Percentiles rank a stretch among this genome's conserved stretches.
Evolutionary conservation across 768 basidiomycete genomes (phyloP).

Genomic region (Tephrocybe sp.): DNA sequence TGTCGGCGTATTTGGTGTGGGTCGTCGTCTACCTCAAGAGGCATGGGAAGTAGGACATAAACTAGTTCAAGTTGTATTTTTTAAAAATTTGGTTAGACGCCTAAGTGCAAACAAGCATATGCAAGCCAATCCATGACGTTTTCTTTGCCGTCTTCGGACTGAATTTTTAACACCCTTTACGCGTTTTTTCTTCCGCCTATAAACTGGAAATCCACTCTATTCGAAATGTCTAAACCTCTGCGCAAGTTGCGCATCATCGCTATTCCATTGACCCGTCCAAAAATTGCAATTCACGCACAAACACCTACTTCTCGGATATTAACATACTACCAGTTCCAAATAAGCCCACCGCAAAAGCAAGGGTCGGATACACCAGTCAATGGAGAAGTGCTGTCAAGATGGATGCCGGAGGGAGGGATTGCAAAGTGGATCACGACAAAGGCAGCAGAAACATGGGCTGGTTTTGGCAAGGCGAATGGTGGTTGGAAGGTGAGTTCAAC

Average conservation of each 20-base stretch:
- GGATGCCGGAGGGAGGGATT: slow-evolving; percentile 40
- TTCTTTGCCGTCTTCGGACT: neutral
- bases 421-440: slow-evolving; percentile 50
- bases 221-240: slow-evolving; percentile 23
- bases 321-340: slow-evolving; percentile 47
- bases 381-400: slow-evolving; percentile 24
- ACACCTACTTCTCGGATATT: slow-evolving; percentile 18
- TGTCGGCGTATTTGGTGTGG: neutral
- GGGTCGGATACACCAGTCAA: slow-evolving; percentile 15
- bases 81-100: neutral
- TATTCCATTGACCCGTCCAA: slow-evolving; percentile 40
- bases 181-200: neutral
- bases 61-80: neutral
- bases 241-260: slow-evolving; percentile 43
- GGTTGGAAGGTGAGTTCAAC: slow-evolving; percentile 65
- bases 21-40: neutral
- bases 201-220: neutral
- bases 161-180: neutral
- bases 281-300: slow-evolving; percentile 9
- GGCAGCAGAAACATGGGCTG: slow-evolving; percentile 56
- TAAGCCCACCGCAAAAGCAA: slow-evolving; percentile 20
- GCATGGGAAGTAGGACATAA: neutral
- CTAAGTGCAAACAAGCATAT: neutral
- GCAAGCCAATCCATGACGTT: slow-evolving; percentile 9
- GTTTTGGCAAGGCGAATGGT: slow-evolving; percentile 65